Evolutionary conservation across 2,329 filamentous ascomycete genomes (phyloP), one percentile per base, ranked within the genome.

Genomic region (Fusarium udum): DNA sequence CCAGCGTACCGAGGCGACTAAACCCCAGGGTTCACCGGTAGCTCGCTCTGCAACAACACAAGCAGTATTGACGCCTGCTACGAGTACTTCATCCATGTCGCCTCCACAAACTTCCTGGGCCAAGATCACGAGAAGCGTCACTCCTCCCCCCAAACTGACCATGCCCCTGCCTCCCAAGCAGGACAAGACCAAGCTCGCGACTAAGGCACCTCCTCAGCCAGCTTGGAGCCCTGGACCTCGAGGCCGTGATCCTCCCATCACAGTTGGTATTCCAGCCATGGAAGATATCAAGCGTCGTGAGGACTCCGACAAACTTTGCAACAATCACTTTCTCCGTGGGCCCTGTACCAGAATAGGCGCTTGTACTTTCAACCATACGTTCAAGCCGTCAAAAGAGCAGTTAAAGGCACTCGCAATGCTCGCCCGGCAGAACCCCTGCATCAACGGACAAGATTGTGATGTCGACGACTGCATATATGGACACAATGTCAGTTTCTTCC

Each of bases 391-490:
- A 10, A 80, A 83, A 28, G 88, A 90, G 7, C 89, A 91, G 76
- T 81, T 87, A 58, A 84, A 84, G 40, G 89, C 88, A 6, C 88
- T 91, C 69, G 84, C 86, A 1, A 86, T 87, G 72, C 75, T 91
- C 55, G 85, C 88, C 6, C 84, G 89, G 11, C 80, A 88, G 63
- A 91, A 89, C 64, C 89, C 89, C 3, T 91, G 89, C 79, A 83
- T 83, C 0, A 85, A 81, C 36, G 87, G 88, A 0, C 89, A 91
- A 77, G 83, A 88, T n/a, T 91, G 89, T 72, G 85, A 87, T 12
- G 80, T 85, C 8, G 84, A 86, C 4, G 86, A 87, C 69, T 91
- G 89, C 77, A 90, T 91, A 66, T 91, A 91, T 73, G 89, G 89
- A 6, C 89, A 91, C 77, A 86, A 91, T 75, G 88, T 89, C 77